Evolutionary conservation across 345 rosid genomes (phyloP), one percentile per base, ranked within the genome.

Genomic region (Crucihimalaya himalaica): DNA sequence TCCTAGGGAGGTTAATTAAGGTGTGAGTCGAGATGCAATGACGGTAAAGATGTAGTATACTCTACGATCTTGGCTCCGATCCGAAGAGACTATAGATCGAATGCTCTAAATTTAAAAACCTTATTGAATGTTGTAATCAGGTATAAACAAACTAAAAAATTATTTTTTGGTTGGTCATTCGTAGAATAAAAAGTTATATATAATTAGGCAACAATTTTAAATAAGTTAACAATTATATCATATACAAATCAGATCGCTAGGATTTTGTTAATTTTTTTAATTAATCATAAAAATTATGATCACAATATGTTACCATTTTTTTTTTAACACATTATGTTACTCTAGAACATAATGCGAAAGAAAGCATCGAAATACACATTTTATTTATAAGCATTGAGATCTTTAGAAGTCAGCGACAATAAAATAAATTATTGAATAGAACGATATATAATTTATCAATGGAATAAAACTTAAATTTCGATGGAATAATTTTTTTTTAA

Each of bases 371-470:
- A 23, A 21, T 15, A 7, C 50, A 48, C 45, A 35, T 15, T 13
- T 28, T 51, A n/a, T 53, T 4, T 68, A 54, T 46, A 8, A 46
- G 51, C 51, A 54, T 27, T 53, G 37, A 53, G 45, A 57, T 31
- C 11, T 59, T 35, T 47, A 34, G 18, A 13, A 20, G 42, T 51
- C 43, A 51, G 29, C 23, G 40, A 61, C 21, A 12, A 25, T 11
- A 59, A 9, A 47, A 16, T 12, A 48, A 61, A 39, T 18, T 16
- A 18, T 3, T 27, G 23, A 46, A 52, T 35, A 45, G 28, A 57
- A 31, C 8, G 11, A 21, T 14, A 4, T 13, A 0, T 7, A 23
- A 14, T 21, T 46, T 46, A 3, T 47, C 10, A 19, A 0, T 21
- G 14, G 28, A n/a, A n/a, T 11, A 9, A 11, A 16, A 67, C 4